Base-by-base conservation (phyloP, 768 basidiomycete genomes). In the Lyophyllum atratum region DNA sequence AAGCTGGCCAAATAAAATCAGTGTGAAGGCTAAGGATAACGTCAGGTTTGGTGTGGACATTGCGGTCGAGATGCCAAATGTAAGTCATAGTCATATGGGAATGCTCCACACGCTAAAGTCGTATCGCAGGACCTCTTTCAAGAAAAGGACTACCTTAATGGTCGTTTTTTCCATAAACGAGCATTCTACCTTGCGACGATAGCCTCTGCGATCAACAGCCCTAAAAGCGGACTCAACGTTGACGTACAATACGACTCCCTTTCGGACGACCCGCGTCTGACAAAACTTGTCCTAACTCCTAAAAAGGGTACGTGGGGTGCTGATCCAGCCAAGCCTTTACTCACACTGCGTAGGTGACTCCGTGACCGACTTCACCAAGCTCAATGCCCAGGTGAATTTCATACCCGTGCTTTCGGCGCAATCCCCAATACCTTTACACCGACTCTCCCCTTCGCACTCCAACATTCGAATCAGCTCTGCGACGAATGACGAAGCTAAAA, bases 61-160 rank as follows among this genome's bases (percentile, higher is more conserved):
- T 34, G 89, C 87, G 1, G 76, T 96, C 14, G 87, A 93, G 69
- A 96, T 97, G 92, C 93, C 94, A 10, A 70, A 83, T 37, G 93
- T 92, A 66, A 63, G 86, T 77, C 19, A 48, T 12, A 8, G 46
- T 43, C 19, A 14, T 11, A 15, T 8, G 10, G 14, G 7, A 46
- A 51, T 49, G 56, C 55, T 51, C 9, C 22, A 14, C 22, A 14
- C 12, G 51, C 60, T 69, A 28, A 71, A 28, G 10, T 55, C 34
- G 37, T 19, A n/a, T 54, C 12, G 19, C 52, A 91, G 90, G 70
- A 63, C 46, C 76, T 97, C n/a, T 95, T 98, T 66, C 93, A 96
- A 75, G 93, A 95, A 66, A 99, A 98, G 68, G 95, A 98, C 67
- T 92, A 93, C 61, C 77, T 94, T 55, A 89, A 95, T 67, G 83